Conservation (phyloP, 768 basidiomycete genomes). For the Lentinula sp. region DNA sequence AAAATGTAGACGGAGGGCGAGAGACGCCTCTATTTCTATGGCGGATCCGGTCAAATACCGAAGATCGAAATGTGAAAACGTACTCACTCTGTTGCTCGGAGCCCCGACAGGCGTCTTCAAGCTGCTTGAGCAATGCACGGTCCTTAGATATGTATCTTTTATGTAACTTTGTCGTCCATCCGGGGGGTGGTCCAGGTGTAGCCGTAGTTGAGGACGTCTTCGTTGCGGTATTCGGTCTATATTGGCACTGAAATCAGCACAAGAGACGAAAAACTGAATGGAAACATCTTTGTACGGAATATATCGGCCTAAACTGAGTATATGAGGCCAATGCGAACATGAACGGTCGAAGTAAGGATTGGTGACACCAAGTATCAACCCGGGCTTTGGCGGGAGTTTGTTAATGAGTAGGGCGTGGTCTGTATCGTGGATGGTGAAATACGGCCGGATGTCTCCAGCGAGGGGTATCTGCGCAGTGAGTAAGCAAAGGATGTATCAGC, state of each 20-base stretch:
- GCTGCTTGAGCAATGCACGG: conserved; percentile 58
- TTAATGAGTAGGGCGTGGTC: conserved; percentile 75
- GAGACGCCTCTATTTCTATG: conserved; percentile 56
- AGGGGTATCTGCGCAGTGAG: conserved; percentile 59
- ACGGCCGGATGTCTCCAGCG: conserved; percentile 83
- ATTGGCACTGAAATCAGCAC: background rate
- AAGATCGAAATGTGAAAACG: background rate
- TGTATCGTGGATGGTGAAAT: conserved; percentile 94
- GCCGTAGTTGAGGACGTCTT: conserved; percentile 13
- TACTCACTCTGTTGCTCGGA: conserved; percentile 48
- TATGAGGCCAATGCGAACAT: conserved; percentile 83
- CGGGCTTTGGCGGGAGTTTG: conserved; percentile 72
- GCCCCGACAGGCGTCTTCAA: conserved; percentile 57
- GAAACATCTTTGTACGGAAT: conserved; percentile 28
- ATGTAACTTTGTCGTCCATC: conserved; percentile 76
- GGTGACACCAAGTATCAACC: conserved; percentile 77
- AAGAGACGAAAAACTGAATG: background rate
- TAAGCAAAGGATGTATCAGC: background rate
- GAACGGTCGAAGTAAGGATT: conserved; percentile 82
- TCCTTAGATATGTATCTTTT: conserved; percentile 86
- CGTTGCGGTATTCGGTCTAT: conserved; percentile 14
- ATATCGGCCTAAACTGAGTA: conserved; percentile 60
- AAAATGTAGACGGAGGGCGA: conserved; percentile 74
- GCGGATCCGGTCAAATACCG: background rate
- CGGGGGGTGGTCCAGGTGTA: conserved; percentile 52